phyloP scores from a whole-genome alignment of 2,329 filamentous ascomycete genomes.

The Erysiphe pulchra region DNA sequence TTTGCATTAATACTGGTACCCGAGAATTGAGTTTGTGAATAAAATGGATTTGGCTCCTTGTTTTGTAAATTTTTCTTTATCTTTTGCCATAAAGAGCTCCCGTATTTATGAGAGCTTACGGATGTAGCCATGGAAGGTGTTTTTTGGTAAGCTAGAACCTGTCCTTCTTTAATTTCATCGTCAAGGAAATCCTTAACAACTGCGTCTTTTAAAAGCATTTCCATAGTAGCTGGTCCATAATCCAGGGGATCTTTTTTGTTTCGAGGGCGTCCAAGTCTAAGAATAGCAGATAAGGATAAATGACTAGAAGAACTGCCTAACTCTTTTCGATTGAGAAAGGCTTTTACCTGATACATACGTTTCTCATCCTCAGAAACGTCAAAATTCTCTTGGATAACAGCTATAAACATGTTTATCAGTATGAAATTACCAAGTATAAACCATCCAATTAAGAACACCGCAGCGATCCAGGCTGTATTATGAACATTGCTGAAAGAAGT shows the following conservation, averaged over 20 bases:
- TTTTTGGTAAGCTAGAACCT: constrained; percentile 9
- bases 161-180: constrained; percentile 28
- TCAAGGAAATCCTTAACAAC: constrained; percentile 90
- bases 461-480: constrained; percentile 75
- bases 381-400: constrained; percentile 98
- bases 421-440: constrained; percentile 92
- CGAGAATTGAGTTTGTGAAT: constrained; percentile 50
- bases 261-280: constrained; percentile 32
- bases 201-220: constrained; percentile 90
- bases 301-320: constrained; percentile 42
- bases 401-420: constrained; percentile 99
- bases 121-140: constrained; percentile 5
- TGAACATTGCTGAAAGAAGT: constrained; percentile 39
- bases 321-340: constrained; percentile 80
- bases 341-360: constrained; percentile 82
- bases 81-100: constrained; percentile 34
- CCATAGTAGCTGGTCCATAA: constrained; percentile 73
- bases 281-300: constrained; percentile 47
- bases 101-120: constrained; percentile 25
- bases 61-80: constrained; percentile 29
- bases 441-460: constrained; percentile 79
- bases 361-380: constrained; percentile 98
- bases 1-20: constrained; percentile 24
- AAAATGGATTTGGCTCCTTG: constrained; percentile 81
- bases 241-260: constrained; percentile 61